Evolutionary conservation across 176 grass and related monocot species (phyloP), one percentile per base, ranked within the genome.

Genomic region (Eleusine indica): DNA sequence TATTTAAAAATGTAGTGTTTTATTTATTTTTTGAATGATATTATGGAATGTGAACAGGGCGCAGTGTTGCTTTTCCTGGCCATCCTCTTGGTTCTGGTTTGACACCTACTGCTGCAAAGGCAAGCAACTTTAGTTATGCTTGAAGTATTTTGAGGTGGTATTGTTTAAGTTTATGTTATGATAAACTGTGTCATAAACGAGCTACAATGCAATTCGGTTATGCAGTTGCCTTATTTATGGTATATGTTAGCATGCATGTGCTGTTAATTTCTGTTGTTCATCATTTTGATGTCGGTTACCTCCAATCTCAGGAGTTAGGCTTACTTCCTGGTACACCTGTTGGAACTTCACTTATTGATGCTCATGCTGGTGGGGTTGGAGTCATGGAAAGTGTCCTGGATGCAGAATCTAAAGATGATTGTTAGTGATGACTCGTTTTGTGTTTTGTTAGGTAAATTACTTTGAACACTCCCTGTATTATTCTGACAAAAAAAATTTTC

Each of bases 1-100:
- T 57, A 44, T 47, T 29, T 81, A 70, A 74, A 12, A 18, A 19
- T 52, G 12, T 32, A 12, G 16, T 29, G 51, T 74, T 74, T 74
- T 84, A 30, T 75, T 70, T 9, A 78, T 66, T 85, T 66, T 82
- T 82, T 52, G 82, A 41, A 88, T 74, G 38, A 64, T 78, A 57
- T 73, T 74, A 41, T 66, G 69, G 22, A 83, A 92, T 42, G 61
- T 19, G 83, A 84, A 90, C 86, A 98, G 96, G 96, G 72, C 80
- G 85, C 57, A 93, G 93, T 88, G 96, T 95, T 77, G 96, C 96
- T 70, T 98, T 98, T 93, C 96, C 93, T 57, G 96, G 96, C 51
- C 93, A 98, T 92, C 85, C 96, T 86, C 90, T 98, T 73, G 96
- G 96, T 93, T 91, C 93, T 75, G 96, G 96, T 76, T 88, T 98